Evolutionary conservation across 1,284 basidiomycete species (phyloP).

Genomic region (Leccinum pallidistipes): DNA sequence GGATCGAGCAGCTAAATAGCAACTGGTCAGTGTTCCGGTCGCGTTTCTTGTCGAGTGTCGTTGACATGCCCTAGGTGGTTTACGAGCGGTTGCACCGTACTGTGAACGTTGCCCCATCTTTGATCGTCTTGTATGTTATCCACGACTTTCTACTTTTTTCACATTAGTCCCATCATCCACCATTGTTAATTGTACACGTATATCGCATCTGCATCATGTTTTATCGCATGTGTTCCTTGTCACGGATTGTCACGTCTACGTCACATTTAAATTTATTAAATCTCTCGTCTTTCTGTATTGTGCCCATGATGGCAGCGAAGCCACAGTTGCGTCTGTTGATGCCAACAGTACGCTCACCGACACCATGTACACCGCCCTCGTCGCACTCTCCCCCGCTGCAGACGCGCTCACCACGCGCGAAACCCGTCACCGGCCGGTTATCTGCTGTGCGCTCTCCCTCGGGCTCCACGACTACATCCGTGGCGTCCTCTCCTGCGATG

Average conservation of each 20-base stretch:
- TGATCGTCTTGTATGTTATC: conserved; percentile 14
- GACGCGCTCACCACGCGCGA: conserved; percentile 30
- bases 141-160: conserved; percentile 7
- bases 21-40: conserved; percentile 54
- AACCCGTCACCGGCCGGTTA: conserved; percentile 24
- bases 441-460: conserved; percentile 35
- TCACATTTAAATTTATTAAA: conserved; percentile 10
- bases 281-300: not conserved
- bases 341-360: conserved; percentile 33
- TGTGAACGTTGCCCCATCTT: conserved; percentile 14
- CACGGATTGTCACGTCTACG: conserved; percentile 13
- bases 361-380: not conserved
- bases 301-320: conserved; percentile 19
- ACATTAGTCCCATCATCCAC: conserved; percentile 12
- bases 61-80: conserved; percentile 45
- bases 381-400: conserved; percentile 8
- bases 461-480: conserved; percentile 27
- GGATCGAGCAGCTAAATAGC: conserved; percentile 82
- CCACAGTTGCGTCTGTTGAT: conserved; percentile 26
- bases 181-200: conserved; percentile 15
- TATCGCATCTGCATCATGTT: conserved; percentile 15
- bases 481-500: conserved; percentile 5
- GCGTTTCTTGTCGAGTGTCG: not conserved
- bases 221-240: conserved; percentile 10
- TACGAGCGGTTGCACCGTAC: conserved; percentile 45